Evolutionary conservation across 2,329 filamentous ascomycete genomes (phyloP).

Genomic region (Xylariaceae sp.): DNA sequence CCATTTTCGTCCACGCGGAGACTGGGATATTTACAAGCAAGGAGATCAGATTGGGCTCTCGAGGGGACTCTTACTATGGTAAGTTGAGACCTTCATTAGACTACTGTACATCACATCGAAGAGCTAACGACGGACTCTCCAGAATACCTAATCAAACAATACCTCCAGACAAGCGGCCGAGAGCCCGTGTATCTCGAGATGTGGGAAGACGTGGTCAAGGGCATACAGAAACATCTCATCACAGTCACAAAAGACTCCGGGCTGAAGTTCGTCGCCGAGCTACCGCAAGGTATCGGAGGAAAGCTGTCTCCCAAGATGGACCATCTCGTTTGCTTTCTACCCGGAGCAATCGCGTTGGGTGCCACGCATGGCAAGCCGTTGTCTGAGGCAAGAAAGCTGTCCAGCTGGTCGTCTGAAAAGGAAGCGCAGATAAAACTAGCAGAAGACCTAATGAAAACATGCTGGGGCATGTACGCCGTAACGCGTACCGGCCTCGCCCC

Average conservation of each 20-base stretch:
- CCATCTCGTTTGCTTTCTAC: slow-evolving; percentile 92
- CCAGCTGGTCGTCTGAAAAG: slow-evolving; percentile 69
- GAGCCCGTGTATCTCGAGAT: slow-evolving; percentile 82
- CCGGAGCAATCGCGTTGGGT: slow-evolving; percentile 83
- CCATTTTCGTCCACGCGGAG: slow-evolving; percentile 81
- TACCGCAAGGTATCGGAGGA: slow-evolving; percentile 66
- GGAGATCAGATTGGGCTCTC: slow-evolving; percentile 85
- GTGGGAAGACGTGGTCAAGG: slow-evolving; percentile 79
- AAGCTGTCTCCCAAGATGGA: slow-evolving; percentile 85
- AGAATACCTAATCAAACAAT: slow-evolving; percentile 94
- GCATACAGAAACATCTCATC: slow-evolving; percentile 83
- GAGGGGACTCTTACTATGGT: slow-evolving; percentile 91
- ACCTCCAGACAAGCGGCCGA: slow-evolving; percentile 80
- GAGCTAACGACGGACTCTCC: neutral
- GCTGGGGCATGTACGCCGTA: slow-evolving; percentile 90
- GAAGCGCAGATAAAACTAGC: slow-evolving; percentile 83
- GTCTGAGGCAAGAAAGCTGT: slow-evolving; percentile 63
- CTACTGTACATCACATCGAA: too few relatives aligned
- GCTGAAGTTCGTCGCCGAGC: slow-evolving; percentile 81
- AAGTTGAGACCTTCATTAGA: neutral
- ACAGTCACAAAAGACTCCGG: slow-evolving; percentile 75
- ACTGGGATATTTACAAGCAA: slow-evolving; percentile 72
- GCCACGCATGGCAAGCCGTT: slow-evolving; percentile 74
- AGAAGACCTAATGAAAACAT: slow-evolving; percentile 86
- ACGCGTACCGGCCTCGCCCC: slow-evolving; percentile 82